A percentile compares a stretch with the other conserved stretches of the same genome.
These are phyloP conservation scores for Oldenlandia corymbosa DNA, from an alignment of 257 asterid species.

Conservation along the genomic window DNA sequence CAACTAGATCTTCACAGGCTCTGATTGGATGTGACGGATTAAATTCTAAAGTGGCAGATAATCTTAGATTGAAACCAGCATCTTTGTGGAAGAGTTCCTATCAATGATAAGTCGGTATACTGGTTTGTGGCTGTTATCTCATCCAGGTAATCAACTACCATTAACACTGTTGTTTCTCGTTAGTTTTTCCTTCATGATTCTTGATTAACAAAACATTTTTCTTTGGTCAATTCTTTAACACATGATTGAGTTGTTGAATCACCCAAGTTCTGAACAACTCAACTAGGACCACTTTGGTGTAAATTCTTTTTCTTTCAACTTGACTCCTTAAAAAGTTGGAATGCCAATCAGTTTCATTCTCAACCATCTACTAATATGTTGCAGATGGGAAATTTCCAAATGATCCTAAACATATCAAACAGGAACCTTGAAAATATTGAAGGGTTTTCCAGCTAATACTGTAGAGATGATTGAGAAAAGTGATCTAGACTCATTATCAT, in stretches of 20 bases:
- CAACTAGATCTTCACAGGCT: constrained; percentile 14
- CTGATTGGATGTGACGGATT: constrained; percentile 38
- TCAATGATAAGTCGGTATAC: constrained; percentile 21
- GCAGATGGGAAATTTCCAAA: constrained; percentile 22
- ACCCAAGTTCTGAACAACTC: too few species aligned
- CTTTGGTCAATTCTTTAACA: too few species aligned
- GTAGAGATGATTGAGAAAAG: constrained; percentile 24
- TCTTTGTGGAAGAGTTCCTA: constrained; percentile 28
- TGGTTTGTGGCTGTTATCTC: constrained; percentile 28
- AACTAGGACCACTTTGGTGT: too few species aligned
- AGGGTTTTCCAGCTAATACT: constrained; percentile 23
- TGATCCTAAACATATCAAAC: constrained; percentile 26
- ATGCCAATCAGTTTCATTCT: not conserved
- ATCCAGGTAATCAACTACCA: constrained; percentile 13
- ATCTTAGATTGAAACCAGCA: constrained; percentile 25
- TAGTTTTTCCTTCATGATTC: too few species aligned
- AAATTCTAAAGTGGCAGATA: constrained; percentile 28
- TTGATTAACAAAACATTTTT: too few species aligned
- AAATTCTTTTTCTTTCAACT: too few species aligned
- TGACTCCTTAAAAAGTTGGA: too few species aligned
- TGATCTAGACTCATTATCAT: constrained; percentile 22
- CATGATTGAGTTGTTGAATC: too few species aligned
- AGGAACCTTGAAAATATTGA: constrained; percentile 13
- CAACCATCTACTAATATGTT: not conserved
- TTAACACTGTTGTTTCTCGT: not conserved